phyloP scores from a whole-genome alignment of 2,329 filamentous ascomycete species.

The Alternaria ventricosa region DNA sequence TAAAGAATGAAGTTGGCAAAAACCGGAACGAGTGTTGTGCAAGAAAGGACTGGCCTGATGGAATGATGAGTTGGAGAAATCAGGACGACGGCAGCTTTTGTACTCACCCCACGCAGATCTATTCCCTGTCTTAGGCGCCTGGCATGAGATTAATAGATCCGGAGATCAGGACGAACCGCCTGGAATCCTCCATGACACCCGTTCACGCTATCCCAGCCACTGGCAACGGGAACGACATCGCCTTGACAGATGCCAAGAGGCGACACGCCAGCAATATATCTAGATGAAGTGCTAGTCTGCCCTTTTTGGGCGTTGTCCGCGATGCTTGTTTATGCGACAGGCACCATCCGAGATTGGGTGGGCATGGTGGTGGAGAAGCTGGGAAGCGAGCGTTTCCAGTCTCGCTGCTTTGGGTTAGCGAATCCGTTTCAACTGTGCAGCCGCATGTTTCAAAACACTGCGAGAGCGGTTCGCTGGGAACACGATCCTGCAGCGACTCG shows the following conservation, averaged over 20 bases:
- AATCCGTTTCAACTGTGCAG: slow-evolving; percentile 19
- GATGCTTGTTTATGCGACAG: slow-evolving; percentile 22
- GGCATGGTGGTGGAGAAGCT: slow-evolving; percentile 21
- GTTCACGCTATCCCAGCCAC: slow-evolving; percentile 17
- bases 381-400: slow-evolving; percentile 32
- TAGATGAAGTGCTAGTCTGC: slow-evolving; percentile 20
- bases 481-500: slow-evolving; percentile 15
- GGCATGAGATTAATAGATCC: slow-evolving; percentile 15
- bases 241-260: slow-evolving; percentile 16
- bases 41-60: slow-evolving; percentile 31
- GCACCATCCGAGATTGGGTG: slow-evolving; percentile 28
- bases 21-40: slow-evolving; percentile 24
- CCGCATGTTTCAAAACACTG: slow-evolving; percentile 31
- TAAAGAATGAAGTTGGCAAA: slow-evolving; percentile 19
- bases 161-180: slow-evolving; percentile 22
- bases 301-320: slow-evolving; percentile 10
- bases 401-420: slow-evolving; percentile 23
- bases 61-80: slow-evolving; percentile 14
- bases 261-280: slow-evolving; percentile 13
- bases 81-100: slow-evolving; percentile 4
- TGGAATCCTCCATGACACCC: slow-evolving; percentile 25
- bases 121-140: slow-evolving; percentile 22
- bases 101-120: slow-evolving; percentile 13
- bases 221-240: slow-evolving; percentile 13
- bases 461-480: slow-evolving; percentile 19